Evolutionary conservation across 139 green algal genomes (phyloP).

Genomic region (Chlorella ohadii): DNA sequence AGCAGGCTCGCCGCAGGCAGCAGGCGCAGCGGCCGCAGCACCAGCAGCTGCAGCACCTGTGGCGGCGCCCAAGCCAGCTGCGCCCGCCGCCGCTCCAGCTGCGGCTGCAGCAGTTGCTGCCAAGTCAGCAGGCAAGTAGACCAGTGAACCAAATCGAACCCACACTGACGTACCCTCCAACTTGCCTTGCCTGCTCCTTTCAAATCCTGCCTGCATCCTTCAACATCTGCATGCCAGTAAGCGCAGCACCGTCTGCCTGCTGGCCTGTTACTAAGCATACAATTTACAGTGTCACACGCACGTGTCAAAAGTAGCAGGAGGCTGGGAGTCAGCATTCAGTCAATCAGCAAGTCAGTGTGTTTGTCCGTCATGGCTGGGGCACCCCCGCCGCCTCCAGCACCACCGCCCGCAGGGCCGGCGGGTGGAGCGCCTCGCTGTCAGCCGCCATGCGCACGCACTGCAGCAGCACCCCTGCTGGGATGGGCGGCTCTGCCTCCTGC

Average conservation of each 20-base stretch:
- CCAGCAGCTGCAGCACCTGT: conserved; percentile 30
- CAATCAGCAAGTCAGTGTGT: too few relatives aligned
- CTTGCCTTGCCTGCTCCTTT: background rate
- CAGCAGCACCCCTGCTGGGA: conserved; percentile 30
- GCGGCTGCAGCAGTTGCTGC: background rate
- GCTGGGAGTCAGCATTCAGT: too few relatives aligned
- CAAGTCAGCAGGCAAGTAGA: background rate
- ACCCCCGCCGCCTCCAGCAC: background rate
- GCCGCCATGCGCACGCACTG: conserved; percentile 19
- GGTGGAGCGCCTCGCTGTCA: background rate
- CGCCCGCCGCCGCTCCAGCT: conserved; percentile 43
- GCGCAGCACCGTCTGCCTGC: too few relatives aligned
- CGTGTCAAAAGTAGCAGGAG: too few relatives aligned
- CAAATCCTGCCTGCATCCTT: too few relatives aligned
- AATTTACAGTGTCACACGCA: too few relatives aligned
- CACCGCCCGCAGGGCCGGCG: conserved; percentile 44
- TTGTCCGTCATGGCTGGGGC: background rate
- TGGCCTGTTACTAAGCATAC: too few relatives aligned
- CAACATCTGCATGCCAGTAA: too few relatives aligned
- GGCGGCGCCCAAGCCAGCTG: background rate
- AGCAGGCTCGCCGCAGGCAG: background rate
- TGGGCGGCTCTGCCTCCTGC: conserved; percentile 19
- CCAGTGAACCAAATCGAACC: too few relatives aligned
- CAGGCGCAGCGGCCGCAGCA: too few relatives aligned
- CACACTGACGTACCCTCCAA: background rate